Conservation (phyloP, 306 rosid genomes). For the Abrus pulchellus region DNA sequence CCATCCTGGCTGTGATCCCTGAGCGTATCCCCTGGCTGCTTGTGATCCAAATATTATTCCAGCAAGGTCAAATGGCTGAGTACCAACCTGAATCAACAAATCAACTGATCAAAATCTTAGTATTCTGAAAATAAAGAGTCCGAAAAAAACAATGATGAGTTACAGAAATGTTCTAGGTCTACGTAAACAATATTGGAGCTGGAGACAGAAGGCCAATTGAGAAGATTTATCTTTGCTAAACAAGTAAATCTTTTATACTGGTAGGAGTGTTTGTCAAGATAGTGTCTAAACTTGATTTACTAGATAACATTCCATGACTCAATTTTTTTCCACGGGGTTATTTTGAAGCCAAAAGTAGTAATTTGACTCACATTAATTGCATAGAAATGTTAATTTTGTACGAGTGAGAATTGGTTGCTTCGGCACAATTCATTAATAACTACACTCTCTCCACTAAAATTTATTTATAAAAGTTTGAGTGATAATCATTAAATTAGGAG, state of each 20-base stretch:
- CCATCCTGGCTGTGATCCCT: conserved; percentile 80
- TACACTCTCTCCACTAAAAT: too few relatives aligned
- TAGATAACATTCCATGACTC: conserved; percentile 8
- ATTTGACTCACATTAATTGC: conserved; percentile 1
- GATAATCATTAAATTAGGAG: too few relatives aligned
- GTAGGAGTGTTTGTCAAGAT: conserved; percentile 29
- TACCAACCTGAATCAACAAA: conserved; percentile 61
- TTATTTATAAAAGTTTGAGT: too few relatives aligned
- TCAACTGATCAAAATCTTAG: conserved; percentile 42
- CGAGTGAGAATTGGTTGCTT: neutral
- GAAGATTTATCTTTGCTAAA: conserved; percentile 21
- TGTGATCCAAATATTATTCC: conserved; percentile 80
- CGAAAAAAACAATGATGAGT: neutral
- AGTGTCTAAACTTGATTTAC: neutral
- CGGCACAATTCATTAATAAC: too few relatives aligned
- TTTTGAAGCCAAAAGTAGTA: conserved; percentile 16
- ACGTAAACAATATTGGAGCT: neutral
- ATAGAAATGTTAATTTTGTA: conserved; percentile 16
- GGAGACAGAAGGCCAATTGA: conserved; percentile 5
- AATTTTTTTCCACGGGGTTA: neutral
- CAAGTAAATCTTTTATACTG: neutral
- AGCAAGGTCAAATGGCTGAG: conserved; percentile 74
- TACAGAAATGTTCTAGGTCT: conserved; percentile 7
- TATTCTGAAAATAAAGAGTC: conserved; percentile 29
- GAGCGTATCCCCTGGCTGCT: conserved; percentile 68